Percentiles rank a stretch among this genome's conserved stretches.
These are phyloP conservation scores for Coix lacrymajobi DNA, from an alignment of 176 grass and related monocot genomes.

Conservation along the genomic window DNA sequence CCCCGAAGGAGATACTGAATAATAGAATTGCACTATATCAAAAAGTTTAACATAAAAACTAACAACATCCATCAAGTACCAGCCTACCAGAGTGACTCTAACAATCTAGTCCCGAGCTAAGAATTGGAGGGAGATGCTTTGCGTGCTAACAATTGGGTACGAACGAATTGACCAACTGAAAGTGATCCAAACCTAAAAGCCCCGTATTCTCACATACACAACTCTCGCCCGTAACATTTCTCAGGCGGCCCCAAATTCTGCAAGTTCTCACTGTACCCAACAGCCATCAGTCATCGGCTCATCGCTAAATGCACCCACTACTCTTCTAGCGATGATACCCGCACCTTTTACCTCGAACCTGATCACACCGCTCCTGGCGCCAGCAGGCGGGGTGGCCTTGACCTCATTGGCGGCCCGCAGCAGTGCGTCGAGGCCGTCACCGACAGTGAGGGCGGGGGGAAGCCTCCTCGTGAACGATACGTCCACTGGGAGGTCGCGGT, in stretches of 20 bases:
- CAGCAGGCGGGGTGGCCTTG: constrained; percentile 33
- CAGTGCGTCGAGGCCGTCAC: constrained; percentile 33
- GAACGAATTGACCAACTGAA: not conserved
- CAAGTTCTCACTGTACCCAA: not conserved
- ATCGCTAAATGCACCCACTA: not conserved
- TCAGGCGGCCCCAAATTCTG: not conserved
- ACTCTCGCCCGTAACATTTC: not conserved
- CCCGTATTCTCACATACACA: not conserved
- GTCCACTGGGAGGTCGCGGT: constrained; percentile 26
- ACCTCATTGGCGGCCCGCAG: constrained; percentile 30
- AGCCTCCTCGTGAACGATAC: constrained; percentile 37
- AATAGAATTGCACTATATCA: not conserved
- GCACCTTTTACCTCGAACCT: constrained; percentile 42
- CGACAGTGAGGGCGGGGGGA: constrained; percentile 38
- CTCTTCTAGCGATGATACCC: not conserved
- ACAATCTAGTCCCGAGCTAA: not conserved
- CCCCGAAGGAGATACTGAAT: not conserved
- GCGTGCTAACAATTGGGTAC: not conserved
- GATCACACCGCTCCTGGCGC: constrained; percentile 36
- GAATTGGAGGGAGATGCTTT: not conserved
- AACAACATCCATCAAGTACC: not conserved
- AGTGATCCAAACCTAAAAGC: not conserved
- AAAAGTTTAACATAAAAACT: not conserved
- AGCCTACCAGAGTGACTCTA: not conserved
- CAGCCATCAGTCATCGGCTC: not conserved